A percentile compares a stretch with the other conserved stretches of the same genome.
Evolutionary conservation across 1,284 basidiomycete genomes (phyloP).

Genomic region (Ustilago lituana): DNA sequence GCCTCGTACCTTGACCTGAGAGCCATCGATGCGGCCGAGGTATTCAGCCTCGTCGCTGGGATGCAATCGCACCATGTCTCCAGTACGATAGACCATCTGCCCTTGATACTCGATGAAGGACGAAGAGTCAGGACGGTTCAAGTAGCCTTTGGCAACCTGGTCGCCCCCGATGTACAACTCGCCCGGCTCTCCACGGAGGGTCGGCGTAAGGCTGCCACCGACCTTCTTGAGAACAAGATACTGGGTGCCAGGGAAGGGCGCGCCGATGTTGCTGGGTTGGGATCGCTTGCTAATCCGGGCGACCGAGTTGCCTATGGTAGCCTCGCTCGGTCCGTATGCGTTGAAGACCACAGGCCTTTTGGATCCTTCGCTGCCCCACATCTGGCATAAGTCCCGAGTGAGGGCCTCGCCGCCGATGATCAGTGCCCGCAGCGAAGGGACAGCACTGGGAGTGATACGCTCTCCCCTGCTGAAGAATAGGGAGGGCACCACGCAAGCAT

Average conservation of each 20-base stretch:
- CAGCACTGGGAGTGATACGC: slow-evolving; percentile 46
- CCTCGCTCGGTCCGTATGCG: slow-evolving; percentile 65
- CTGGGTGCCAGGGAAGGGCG: slow-evolving; percentile 57
- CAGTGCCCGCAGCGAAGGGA: slow-evolving; percentile 55
- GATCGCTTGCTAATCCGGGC: slow-evolving; percentile 44
- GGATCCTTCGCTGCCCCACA: slow-evolving; percentile 47
- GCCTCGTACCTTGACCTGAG: slow-evolving; percentile 64
- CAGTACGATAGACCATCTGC: slow-evolving; percentile 56
- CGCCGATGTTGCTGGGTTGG: slow-evolving; percentile 52
- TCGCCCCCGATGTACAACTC: slow-evolving; percentile 61
- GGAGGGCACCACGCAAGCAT: slow-evolving; percentile 65
- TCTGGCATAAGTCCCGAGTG: slow-evolving; percentile 45
- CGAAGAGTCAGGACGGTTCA: slow-evolving; percentile 33
- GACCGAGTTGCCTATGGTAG: slow-evolving; percentile 62
- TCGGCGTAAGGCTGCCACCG: slow-evolving; percentile 26
- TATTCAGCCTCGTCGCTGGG: slow-evolving; percentile 56
- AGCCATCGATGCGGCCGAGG: slow-evolving; percentile 58
- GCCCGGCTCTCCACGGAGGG: slow-evolving; percentile 56
- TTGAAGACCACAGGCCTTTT: slow-evolving; percentile 54
- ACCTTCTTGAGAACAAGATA: slow-evolving; percentile 52
- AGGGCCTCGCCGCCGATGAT: slow-evolving; percentile 64
- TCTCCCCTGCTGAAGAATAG: slow-evolving; percentile 60
- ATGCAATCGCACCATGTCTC: slow-evolving; percentile 58
- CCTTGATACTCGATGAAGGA: slow-evolving; percentile 45
- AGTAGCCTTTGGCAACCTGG: slow-evolving; percentile 60